Conservation (phyloP, 345 rosid species). For the Heritiera littoralis region DNA sequence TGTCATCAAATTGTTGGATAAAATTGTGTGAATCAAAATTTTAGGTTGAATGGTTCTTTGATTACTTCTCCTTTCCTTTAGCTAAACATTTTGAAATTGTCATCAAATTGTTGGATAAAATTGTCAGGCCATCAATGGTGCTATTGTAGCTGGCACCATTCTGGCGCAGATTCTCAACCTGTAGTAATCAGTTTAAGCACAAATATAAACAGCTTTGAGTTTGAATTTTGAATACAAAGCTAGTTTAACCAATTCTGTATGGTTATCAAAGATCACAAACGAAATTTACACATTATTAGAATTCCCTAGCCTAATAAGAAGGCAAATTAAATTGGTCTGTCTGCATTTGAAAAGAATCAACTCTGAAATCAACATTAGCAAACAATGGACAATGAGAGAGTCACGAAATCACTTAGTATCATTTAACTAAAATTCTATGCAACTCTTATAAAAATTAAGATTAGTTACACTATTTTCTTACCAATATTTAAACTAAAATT, state of each 20-base stretch:
- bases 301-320: background rate
- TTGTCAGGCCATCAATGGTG: constrained; percentile 56
- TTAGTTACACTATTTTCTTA: too few relatives aligned
- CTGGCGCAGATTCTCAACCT: constrained; percentile 74
- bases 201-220: constrained; percentile 14
- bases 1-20: background rate
- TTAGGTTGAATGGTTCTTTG: constrained; percentile 15
- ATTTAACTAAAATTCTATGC: too few relatives aligned
- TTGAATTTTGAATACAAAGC: background rate
- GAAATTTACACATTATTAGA: background rate
- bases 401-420: too few relatives aligned
- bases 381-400: background rate
- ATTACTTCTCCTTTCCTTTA: constrained; percentile 8
- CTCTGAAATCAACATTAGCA: too few relatives aligned
- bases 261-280: background rate
- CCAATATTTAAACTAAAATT: too few relatives aligned
- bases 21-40: background rate
- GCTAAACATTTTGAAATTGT: background rate
- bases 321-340: constrained; percentile 31
- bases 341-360: constrained; percentile 65
- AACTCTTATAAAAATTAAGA: too few relatives aligned
- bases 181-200: constrained; percentile 7
- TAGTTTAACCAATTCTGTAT: background rate
- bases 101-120: too few relatives aligned
- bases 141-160: constrained; percentile 57